Evolutionary conservation across 306 rosid genomes (phyloP), one percentile per base, ranked within the genome.

Genomic region (Dryas octopetala): DNA sequence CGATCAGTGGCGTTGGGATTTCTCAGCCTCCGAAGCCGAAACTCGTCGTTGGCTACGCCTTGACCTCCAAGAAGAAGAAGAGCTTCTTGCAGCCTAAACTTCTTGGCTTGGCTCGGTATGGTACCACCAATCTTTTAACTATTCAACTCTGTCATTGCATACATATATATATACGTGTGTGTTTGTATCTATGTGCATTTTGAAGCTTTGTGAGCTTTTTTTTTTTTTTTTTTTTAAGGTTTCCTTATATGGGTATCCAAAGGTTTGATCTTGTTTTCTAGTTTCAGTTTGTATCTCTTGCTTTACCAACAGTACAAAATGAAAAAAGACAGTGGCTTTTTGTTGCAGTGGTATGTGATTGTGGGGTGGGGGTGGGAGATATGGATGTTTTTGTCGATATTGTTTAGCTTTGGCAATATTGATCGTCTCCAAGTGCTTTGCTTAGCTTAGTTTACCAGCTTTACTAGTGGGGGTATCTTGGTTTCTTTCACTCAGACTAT

Each of bases 1-100:
- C 76, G 40, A 32, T 74, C 16, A 58, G 26, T 26, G 55, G 74
- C 44, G 78, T 68, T 73, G 78, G 78, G 70, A 64, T 79, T 48
- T 57, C 55, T 62, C 79, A 52, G 58, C 60, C 61, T 0, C 57
- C 61, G 46, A 54, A 71, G 59, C 38, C 64, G 48, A 71, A 71
- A 64, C 73, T 81, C 26, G 63, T 75, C 47, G 84, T 81, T 7
- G 84, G 84, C 47, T 81, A 81, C 7, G 84, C 80, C 64, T 76
- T 81, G 12, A 81, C 84, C 9, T 64, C 84, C 60, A 81, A 81
- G 77, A 81, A 81, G 76, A 81, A 75, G 65, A 81, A 62, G 62
- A 81, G 80, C 58, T 81, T 81, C 71, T 47, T 81, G 70, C 84
- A 81, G 68, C 80, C 84, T 32, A 81, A 70, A 45, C 63, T 81